phyloP scores from a whole-genome alignment of 2,329 filamentous ascomycete genomes.

The Colletotrichum sidae region DNA sequence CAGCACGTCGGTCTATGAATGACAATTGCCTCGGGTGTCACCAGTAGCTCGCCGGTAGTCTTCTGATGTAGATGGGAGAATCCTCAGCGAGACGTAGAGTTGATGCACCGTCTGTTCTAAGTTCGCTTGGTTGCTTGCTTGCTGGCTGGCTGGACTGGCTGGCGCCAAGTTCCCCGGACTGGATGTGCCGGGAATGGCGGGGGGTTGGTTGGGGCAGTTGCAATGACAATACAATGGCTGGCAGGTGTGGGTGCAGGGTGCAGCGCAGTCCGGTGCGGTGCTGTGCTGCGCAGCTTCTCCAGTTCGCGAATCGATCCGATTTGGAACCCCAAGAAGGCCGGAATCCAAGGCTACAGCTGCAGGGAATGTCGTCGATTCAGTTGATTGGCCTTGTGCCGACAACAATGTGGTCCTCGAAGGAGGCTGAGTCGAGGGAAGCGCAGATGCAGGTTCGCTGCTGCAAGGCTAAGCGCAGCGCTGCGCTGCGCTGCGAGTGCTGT shows the following conservation, averaged over 20 bases:
- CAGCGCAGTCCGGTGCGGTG: conserved; percentile 4
- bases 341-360: conserved; percentile 6
- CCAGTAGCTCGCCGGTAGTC: too few relatives aligned
- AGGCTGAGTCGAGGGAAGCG: conserved; percentile 25
- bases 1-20: too few relatives aligned
- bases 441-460: neutral
- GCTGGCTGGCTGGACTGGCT: conserved; percentile 1
- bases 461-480: neutral
- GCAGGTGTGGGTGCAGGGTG: conserved; percentile 16
- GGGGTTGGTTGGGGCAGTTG: conserved; percentile 18
- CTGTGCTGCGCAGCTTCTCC: too few relatives aligned
- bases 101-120: too few relatives aligned
- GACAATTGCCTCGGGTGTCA: too few relatives aligned
- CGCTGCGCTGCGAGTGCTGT: neutral
- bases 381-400: conserved; percentile 1
- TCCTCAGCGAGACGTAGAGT: too few relatives aligned
- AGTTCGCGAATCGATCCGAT: too few relatives aligned
- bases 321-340: too few relatives aligned
- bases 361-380: neutral
- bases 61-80: too few relatives aligned
- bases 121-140: too few relatives aligned
- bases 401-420: conserved; percentile 1
- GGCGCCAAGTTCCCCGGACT: conserved; percentile 35
- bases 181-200: conserved; percentile 39
- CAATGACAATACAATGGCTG: conserved; percentile 4